These are phyloP conservation scores for Phaffia rhodozyma DNA, from an alignment of 1,284 basidiomycete genomes.

Conservation along the genomic window DNA sequence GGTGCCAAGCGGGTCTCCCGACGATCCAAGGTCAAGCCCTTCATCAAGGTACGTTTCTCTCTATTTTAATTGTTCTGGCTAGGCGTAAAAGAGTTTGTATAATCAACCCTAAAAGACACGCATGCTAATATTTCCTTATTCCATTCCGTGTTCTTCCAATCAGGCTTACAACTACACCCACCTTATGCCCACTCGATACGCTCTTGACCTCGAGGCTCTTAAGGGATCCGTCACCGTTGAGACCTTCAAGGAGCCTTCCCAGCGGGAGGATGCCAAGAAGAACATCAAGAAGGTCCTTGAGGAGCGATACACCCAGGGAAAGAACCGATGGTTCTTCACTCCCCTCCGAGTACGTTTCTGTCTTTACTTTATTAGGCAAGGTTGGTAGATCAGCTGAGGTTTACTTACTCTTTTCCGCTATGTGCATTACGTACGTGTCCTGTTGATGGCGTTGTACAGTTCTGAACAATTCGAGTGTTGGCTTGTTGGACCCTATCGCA, in stretches of 20 bases:
- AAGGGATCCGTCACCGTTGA: conserved; percentile 71
- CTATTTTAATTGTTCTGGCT: too few relatives aligned
- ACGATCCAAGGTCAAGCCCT: conserved; percentile 93
- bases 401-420: too few relatives aligned
- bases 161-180: conserved; percentile 91
- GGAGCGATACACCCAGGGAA: conserved; percentile 59
- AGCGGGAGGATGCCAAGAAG: conserved; percentile 89
- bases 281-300: conserved; percentile 87
- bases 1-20: conserved; percentile 81
- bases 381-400: too few relatives aligned
- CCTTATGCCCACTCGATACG: conserved; percentile 94
- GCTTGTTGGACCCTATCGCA: too few relatives aligned
- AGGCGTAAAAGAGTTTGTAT: too few relatives aligned
- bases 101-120: background rate
- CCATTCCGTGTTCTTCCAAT: background rate
- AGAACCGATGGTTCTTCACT: conserved; percentile 16
- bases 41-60: conserved; percentile 73
- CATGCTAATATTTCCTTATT: background rate
- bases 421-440: too few relatives aligned
- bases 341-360: conserved; percentile 1
- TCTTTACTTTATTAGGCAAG: too few relatives aligned
- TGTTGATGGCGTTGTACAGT: too few relatives aligned
- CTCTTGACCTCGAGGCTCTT: conserved; percentile 80
- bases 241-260: conserved; percentile 80
- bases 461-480: too few relatives aligned